These are phyloP conservation scores for Lactarius psammicola DNA, from an alignment of 768 basidiomycete species.

Conservation along the genomic window DNA sequence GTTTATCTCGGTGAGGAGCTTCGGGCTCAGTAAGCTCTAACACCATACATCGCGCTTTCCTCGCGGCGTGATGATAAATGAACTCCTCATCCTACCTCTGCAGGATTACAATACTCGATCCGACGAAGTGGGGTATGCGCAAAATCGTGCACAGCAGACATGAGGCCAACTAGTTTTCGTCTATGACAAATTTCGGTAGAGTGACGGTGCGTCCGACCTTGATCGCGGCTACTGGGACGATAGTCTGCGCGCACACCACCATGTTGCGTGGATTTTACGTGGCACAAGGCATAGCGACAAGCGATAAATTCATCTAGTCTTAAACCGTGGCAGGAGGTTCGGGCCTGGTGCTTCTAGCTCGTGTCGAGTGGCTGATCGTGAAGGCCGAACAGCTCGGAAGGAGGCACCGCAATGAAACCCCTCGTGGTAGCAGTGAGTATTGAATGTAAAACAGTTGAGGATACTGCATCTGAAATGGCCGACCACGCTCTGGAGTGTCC, in stretches of 20 bases:
- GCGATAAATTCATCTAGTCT: not conserved
- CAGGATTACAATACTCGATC: not conserved
- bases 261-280: not conserved
- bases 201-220: too few species aligned
- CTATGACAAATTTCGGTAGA: not conserved
- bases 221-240: not conserved
- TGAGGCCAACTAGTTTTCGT: not conserved
- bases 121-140: not conserved
- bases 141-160: not conserved
- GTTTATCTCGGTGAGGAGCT: not conserved
- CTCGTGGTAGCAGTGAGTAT: not conserved
- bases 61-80: constrained; percentile 2
- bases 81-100: not conserved
- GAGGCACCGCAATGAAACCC: not conserved
- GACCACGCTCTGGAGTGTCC: not conserved
- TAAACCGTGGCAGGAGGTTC: not conserved
- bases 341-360: not conserved
- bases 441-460: not conserved
- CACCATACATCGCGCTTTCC: not conserved
- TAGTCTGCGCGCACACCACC: not conserved
- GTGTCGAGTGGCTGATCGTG: not conserved
- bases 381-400: not conserved
- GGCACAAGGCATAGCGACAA: not conserved
- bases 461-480: not conserved
- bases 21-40: not conserved